Evolutionary conservation across 139 green algal species (phyloP), one percentile per base, ranked within the genome.

Genomic region (Tetradesmus lagerheimii): DNA sequence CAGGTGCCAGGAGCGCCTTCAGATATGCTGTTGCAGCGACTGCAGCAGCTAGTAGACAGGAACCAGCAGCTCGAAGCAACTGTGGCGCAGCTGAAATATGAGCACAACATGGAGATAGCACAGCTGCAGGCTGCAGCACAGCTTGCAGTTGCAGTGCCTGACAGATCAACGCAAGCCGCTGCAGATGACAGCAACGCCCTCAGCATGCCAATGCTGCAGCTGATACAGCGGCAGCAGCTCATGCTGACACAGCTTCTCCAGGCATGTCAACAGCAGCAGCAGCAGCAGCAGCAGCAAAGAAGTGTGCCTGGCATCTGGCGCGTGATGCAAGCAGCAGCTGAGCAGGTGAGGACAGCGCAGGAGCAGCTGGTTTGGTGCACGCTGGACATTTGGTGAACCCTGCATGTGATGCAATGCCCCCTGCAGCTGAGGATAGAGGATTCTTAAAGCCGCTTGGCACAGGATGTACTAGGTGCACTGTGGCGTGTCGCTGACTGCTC

Each of bases 231-330:
- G 75, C 75, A 47, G 75, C 75, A 43, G 75, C 34, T 16, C 1
- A 37, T 80, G 75, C 35, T 80, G 75, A 8, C 75, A 29, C 75
- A 43, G 75, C 75, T 47, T 1, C 35, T 47, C 8, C 75, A 47
- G 35, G n/a, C 37, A 4, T 78, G 67, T 15, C 64, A 62, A 18
- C 64, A 78, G 67, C 29, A 78, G 66, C 66, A 77, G 66, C 66
- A 77, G 66, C 66, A 77, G 66, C 66, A 77, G 67, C 67, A 78
- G n/a, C 67, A 78, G 67, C 67, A 78, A 23, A 11, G 31, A 35
- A 78, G 31, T n/a, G 25, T 37, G n/a, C 67, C n/a, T 38, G 67
- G n/a, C 4, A 20, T 11, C n/a, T 5, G 27, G 29, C 67, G 39
- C 20, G 4, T 37, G 67, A 38, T 37, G 67, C 67, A 39, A 16